Percentiles rank a stretch among this genome's conserved stretches.
phyloP scores from a whole-genome alignment of 257 asterid species.

The Gardenia jasminoides region DNA sequence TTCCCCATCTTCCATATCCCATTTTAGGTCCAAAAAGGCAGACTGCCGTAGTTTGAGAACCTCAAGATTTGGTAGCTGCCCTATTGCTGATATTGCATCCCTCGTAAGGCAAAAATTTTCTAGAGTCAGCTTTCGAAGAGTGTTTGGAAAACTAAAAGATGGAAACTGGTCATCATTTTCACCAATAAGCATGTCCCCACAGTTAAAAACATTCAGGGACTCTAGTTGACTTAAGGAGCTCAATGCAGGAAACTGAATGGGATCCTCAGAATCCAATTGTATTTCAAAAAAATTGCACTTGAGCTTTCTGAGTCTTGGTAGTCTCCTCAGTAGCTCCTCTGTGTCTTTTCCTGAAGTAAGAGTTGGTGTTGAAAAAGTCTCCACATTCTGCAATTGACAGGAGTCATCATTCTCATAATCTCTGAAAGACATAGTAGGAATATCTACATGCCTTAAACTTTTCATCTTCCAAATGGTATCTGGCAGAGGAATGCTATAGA shows the following conservation, averaged over 20 bases:
- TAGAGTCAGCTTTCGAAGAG: conserved; percentile 1
- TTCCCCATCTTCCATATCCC: conserved; percentile 1
- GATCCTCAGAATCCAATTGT: background rate
- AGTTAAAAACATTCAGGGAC: background rate
- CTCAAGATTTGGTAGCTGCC: conserved; percentile 10
- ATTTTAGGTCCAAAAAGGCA: background rate
- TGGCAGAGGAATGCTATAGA: background rate
- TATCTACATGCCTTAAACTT: conserved; percentile 19
- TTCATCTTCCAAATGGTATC: conserved; percentile 4
- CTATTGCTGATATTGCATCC: conserved; percentile 11
- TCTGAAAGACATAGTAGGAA: background rate
- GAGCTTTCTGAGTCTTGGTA: conserved; percentile 9
- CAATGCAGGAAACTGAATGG: background rate
- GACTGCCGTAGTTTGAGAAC: background rate
- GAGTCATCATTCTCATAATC: background rate
- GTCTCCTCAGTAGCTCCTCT: conserved; percentile 2
- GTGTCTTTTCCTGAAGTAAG: background rate
- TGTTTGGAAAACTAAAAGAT: conserved; percentile 12
- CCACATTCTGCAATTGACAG: background rate
- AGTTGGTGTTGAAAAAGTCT: background rate
- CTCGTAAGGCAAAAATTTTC: background rate
- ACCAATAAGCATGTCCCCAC: background rate
- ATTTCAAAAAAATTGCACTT: background rate
- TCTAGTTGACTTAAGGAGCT: conserved; percentile 1
- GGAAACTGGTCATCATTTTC: background rate